A percentile compares a stretch with the other conserved stretches of the same genome.
These are phyloP conservation scores for Suhomyces ambrosiae DNA, from an alignment of 1,139 yeast genomes.

Conservation along the genomic window DNA sequence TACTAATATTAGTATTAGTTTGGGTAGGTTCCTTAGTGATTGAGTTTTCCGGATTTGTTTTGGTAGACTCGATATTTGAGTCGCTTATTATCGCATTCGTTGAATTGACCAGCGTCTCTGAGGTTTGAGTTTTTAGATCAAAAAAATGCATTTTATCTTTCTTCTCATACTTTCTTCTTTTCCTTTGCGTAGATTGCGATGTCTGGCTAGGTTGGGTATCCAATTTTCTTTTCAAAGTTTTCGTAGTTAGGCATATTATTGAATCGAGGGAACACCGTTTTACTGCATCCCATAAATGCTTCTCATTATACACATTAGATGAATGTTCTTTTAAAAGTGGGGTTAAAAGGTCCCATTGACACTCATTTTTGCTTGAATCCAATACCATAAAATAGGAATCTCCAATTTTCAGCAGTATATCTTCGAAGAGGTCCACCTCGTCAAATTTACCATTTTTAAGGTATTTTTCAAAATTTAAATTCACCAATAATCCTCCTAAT, in stretches of 20 bases:
- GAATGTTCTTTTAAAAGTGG: background rate
- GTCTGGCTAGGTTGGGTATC: constrained; percentile 9
- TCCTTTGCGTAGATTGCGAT: constrained; percentile 18
- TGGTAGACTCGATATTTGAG: no score
- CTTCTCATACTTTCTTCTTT: constrained; percentile 35
- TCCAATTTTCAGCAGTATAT: constrained; percentile 4
- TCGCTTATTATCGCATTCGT: no score
- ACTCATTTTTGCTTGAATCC: background rate
- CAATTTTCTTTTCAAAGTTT: constrained; percentile 6
- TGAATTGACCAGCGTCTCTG: no score
- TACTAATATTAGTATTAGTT: no score
- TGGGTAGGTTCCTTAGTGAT: no score
- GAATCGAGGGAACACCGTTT: constrained; percentile 4
- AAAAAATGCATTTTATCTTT: constrained; percentile 39
- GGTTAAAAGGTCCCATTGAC: background rate
- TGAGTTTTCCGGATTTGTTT: no score
- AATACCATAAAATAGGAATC: constrained; percentile 2
- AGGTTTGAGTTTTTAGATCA: constrained; percentile 26
- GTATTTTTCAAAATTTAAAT: constrained; percentile 4
- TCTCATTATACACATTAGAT: constrained; percentile 4
- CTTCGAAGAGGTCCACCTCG: constrained; percentile 6
- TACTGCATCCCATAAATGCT: constrained; percentile 9
- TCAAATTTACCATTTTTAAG: background rate
- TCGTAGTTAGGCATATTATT: constrained; percentile 3
- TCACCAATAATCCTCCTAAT: constrained; percentile 16